phyloP scores from a whole-genome alignment of 2,329 filamentous ascomycete genomes.

The Didymella exigua region DNA sequence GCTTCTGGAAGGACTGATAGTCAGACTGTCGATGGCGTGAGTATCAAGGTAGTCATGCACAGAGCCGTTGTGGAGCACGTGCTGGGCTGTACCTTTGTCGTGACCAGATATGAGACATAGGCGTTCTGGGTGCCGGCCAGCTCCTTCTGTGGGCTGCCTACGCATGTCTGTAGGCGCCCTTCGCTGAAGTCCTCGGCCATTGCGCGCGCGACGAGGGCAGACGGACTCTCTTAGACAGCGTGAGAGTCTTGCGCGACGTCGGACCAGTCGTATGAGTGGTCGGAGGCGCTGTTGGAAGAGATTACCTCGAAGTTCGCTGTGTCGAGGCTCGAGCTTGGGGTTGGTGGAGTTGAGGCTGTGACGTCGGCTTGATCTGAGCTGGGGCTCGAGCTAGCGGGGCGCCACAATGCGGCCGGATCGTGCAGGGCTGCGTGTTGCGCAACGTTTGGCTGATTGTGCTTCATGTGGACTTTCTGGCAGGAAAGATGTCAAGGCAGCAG shows the following conservation, averaged over 20 bases:
- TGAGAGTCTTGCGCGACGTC: slow-evolving; percentile 3
- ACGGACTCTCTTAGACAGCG: not conserved
- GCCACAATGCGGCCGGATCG: not conserved
- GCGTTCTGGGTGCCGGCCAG: slow-evolving; percentile 96
- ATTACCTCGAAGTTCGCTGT: slow-evolving; percentile 7
- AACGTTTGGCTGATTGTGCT: not conserved
- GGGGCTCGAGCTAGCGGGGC: not conserved
- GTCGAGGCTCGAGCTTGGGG: not conserved
- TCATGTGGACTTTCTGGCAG: not conserved
- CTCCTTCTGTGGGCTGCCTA: slow-evolving; percentile 87
- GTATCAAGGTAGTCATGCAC: slow-evolving; percentile 8
- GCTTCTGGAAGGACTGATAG: slow-evolving; percentile 88
- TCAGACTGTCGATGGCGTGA: slow-evolving; percentile 68
- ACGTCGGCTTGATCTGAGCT: not conserved
- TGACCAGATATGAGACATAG: slow-evolving; percentile 94
- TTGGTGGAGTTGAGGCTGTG: slow-evolving; percentile 14
- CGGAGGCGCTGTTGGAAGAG: slow-evolving; percentile 1
- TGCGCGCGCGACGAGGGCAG: slow-evolving; percentile 19
- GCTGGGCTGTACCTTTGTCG: slow-evolving; percentile 71
- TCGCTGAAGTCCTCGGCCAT: slow-evolving; percentile 52
- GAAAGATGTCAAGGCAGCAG: not conserved
- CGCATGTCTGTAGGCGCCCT: slow-evolving; percentile 81
- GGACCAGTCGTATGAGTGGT: slow-evolving; percentile 4
- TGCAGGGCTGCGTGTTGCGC: not conserved
- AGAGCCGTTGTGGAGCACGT: not conserved